Percentiles rank a stretch among this genome's conserved stretches.
Evolutionary conservation across 208 protist species (phyloP).

Genomic region (Angomonas ambiguus): DNA sequence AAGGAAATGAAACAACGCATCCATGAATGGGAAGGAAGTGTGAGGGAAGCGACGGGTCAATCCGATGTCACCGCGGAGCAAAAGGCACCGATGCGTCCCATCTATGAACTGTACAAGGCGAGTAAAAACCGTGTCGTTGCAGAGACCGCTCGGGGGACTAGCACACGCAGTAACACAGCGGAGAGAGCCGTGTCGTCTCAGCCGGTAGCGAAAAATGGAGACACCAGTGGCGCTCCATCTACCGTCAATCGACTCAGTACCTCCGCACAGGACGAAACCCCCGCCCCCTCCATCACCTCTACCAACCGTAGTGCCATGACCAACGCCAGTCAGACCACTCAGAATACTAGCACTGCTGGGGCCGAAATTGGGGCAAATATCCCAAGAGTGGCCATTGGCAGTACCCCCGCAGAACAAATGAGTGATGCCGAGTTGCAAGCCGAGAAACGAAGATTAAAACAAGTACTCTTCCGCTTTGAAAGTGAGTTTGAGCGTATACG

Average conservation of each 20-base stretch:
- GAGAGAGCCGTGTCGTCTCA: background rate
- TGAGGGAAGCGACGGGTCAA: conserved; percentile 60
- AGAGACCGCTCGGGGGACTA: conserved; percentile 22
- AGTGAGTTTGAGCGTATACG: conserved; percentile 60
- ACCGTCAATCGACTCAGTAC: background rate
- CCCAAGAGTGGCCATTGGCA: conserved; percentile 35
- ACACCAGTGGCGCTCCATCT: background rate
- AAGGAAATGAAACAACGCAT: conserved; percentile 87
- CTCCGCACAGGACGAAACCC: background rate
- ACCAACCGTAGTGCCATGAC: background rate
- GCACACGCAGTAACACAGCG: conserved; percentile 10
- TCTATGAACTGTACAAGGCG: conserved; percentile 84
- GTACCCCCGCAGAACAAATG: conserved; percentile 41
- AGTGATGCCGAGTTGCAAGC: conserved; percentile 38
- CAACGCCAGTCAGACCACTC: background rate
- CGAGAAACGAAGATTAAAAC: conserved; percentile 76
- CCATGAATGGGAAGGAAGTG: conserved; percentile 81
- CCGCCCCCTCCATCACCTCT: background rate
- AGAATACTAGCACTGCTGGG: background rate
- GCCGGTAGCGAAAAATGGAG: background rate
- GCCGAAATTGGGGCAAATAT: conserved; percentile 7
- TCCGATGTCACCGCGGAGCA: conserved; percentile 57
- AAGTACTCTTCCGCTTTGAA: conserved; percentile 78
- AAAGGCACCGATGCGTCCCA: conserved; percentile 63
- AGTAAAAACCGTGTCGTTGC: conserved; percentile 54